Percentiles rank a stretch among this genome's conserved stretches.
These are phyloP conservation scores for Acmispon strigosus DNA, from an alignment of 306 rosid genomes.

Conservation along the genomic window DNA sequence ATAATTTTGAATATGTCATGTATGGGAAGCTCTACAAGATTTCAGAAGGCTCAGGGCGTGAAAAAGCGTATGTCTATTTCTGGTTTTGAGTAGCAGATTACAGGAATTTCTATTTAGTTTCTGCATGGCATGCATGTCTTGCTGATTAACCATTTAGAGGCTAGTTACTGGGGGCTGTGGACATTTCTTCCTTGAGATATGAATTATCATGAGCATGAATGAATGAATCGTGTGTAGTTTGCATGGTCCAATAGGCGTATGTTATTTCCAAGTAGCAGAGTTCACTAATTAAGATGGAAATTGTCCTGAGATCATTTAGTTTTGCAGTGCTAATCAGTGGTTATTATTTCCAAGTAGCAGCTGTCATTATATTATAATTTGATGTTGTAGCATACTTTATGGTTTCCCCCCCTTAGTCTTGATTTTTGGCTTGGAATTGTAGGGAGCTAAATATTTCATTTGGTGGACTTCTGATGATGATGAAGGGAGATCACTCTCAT, in stretches of 20 bases:
- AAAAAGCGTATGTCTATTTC: conserved; percentile 60
- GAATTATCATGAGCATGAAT: not conserved
- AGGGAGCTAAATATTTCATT: conserved; percentile 80
- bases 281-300: not conserved
- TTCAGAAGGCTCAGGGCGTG: conserved; percentile 69
- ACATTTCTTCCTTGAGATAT: not conserved
- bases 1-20: conserved; percentile 87
- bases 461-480: conserved; percentile 92
- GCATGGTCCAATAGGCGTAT: not conserved
- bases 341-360: not conserved
- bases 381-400: not conserved
- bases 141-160: not conserved
- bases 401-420: not conserved
- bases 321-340: not conserved
- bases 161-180: not conserved
- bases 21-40: conserved; percentile 81
- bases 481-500: conserved; percentile 66
- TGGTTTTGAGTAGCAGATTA: not conserved
- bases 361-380: not conserved
- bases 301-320: not conserved
- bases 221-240: not conserved
- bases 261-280: not conserved
- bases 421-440: conserved; percentile 17
- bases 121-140: not conserved
- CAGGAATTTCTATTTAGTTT: not conserved